Evolutionary conservation across 495 filamentous ascomycete species (phyloP), one percentile per base, ranked within the genome.

Genomic region (Aspergillus cristatus): DNA sequence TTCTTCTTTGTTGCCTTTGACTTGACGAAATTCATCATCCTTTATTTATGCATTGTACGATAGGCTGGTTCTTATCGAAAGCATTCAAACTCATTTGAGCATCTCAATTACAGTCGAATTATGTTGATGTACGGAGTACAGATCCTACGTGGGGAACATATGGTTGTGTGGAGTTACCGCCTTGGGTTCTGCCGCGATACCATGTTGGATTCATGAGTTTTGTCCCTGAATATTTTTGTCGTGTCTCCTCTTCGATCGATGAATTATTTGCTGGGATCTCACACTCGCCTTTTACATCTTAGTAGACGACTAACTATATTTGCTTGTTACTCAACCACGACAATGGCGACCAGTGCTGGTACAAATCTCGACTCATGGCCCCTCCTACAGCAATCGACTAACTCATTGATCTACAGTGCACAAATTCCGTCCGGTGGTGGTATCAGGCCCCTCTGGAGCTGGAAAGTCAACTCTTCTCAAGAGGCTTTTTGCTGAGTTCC

Each of bases 381-480:
- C n/a, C n/a, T n/a, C n/a, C n/a, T n/a, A n/a, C n/a, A n/a, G n/a
- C n/a, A n/a, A n/a, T n/a, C n/a, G 32, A 33, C 24, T 17, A 29
- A n/a, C 13, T n/a, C 13, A 32, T 14, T 39, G 41, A 41, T n/a
- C 15, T 31, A 10, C 17, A 61, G 50, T 57, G 32, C 53, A 63
- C 28, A 56, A 60, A 32, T 65, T 55, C 43, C 69, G 78, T 11
- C 89, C 87, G 6, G 74, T 97, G 46, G 83, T 95, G 25, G 78
- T 95, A 50, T 91, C 81, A 14, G 90, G 86, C 18, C 88, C 89
- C 13, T 82, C 75, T 6, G 89, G 90, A 51, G 75, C 83, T 8
- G 90, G 90, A 31, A 95, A 97, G 73, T 82, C 78, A 32, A 95
- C 90, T 16, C 74, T 97, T 15, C 76, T 91, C 45, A 78, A 79